Percentiles rank a stretch among this genome's conserved stretches.
These are phyloP conservation scores for Emmonsiellopsis sp. DNA, from an alignment of 2,329 filamentous ascomycete genomes.

Conservation along the genomic window DNA sequence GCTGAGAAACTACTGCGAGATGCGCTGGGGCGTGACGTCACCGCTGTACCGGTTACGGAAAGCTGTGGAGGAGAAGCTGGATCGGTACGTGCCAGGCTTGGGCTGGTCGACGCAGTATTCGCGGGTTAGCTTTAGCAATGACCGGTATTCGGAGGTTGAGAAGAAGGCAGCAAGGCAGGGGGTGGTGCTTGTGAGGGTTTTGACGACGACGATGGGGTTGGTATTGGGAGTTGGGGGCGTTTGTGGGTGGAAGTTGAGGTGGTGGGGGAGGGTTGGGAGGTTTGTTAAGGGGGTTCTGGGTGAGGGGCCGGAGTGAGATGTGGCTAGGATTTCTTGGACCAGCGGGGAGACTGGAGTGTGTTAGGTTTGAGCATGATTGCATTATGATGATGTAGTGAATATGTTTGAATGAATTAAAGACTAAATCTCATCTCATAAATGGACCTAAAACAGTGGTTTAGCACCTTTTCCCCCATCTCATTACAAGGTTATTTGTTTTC, in stretches of 20 bases:
- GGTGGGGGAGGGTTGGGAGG: constrained; percentile 20
- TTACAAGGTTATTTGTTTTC: no score
- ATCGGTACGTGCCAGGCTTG: constrained; percentile 62
- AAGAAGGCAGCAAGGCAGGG: constrained; percentile 61
- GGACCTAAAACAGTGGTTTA: no score
- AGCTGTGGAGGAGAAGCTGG: constrained; percentile 73
- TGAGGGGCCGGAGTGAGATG: no score
- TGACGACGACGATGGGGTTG: constrained; percentile 22
- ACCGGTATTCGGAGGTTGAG: constrained; percentile 78
- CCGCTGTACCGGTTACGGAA: constrained; percentile 73
- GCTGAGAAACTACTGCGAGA: constrained; percentile 84
- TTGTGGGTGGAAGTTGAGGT: constrained; percentile 12
- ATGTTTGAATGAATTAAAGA: no score
- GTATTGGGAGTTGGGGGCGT: constrained; percentile 18
- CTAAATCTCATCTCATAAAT: no score
- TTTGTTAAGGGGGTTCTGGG: not conserved
- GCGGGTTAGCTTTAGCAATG: constrained; percentile 86
- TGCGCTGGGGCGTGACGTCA: constrained; percentile 76
- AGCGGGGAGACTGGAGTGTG: no score
- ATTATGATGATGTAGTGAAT: no score
- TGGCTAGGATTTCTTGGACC: no score
- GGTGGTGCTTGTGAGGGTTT: constrained; percentile 42
- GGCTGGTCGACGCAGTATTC: constrained; percentile 93
- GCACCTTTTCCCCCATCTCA: no score
- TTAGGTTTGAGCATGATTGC: no score